Base-by-base conservation (phyloP, 1,139 yeast species). In the Geotrichum restrictum region DNA sequence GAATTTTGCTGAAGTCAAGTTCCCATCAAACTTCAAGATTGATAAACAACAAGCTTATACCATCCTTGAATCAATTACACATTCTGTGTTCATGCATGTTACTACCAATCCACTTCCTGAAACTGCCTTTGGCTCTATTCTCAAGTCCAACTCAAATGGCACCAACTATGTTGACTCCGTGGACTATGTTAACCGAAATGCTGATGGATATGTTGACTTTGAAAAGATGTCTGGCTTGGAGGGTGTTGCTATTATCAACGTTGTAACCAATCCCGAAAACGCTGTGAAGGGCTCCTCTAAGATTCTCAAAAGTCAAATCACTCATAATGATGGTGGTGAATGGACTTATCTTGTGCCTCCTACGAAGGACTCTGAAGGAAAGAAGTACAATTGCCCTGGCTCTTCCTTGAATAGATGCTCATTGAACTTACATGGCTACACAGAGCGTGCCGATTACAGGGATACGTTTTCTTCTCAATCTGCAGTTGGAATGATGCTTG, bases 61-160 rank as follows among this genome's bases (percentile, higher is more conserved):
- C 0, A 78, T 93, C 22, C 74, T 93, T 51, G 94, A 88, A 43
- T 82, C 95, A 0, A 78, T 78, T 37, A 78, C 91, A 0, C 81
- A 85, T 36, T 80, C 96, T 0, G 74, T 93, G 5, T 85, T 91
- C 68, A 68, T 93, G 71, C 97, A 89, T 66, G 86, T 89, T 6
- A 86, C 96, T 0, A 83, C 89, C 0, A 75, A 75, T 59, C 67
- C 72, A 24, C 74, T 74, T 6, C 55, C 64, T 0, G 81, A 78
- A 8, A 66, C 71, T 10, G 95, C 88, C 62, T 83, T 69, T 69
- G 98, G 98, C 7, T 75, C 88, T 0, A 73, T 94, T n/a, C 74
- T 93, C 62, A 93, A 93, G 64, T 88, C 96, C 0, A 91, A 93
- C 65, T 86, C 88, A n/a, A 88, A 91, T 62, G 99, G 99, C 57